These are phyloP conservation scores for Dianthus caryophyllus DNA, from an alignment of 148 eudicot species.

Conservation along the genomic window DNA sequence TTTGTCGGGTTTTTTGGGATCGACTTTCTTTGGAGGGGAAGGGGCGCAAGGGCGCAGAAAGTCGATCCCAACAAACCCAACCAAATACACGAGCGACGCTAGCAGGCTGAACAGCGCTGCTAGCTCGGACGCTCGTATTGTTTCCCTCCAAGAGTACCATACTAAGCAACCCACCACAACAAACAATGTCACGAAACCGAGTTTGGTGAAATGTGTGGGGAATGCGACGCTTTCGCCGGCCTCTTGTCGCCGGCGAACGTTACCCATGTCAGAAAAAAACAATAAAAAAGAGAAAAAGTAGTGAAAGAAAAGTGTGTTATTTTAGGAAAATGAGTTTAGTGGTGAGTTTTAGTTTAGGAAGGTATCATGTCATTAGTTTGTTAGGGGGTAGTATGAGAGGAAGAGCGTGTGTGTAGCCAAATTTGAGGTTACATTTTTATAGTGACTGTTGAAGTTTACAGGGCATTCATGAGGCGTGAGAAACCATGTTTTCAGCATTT, in stretches of 20 bases:
- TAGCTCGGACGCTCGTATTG: slow-evolving; percentile 68
- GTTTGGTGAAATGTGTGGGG: slow-evolving; percentile 29
- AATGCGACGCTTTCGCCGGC: slow-evolving; percentile 1
- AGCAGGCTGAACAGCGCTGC: slow-evolving; percentile 46
- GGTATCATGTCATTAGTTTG: no score
- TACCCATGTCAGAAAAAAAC: slow-evolving; percentile 15
- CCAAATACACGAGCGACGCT: slow-evolving; percentile 62
- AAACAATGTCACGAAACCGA: slow-evolving; percentile 61
- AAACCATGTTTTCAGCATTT: slow-evolving; percentile 8
- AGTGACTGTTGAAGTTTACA: background rate
- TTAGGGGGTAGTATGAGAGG: slow-evolving; percentile 10
- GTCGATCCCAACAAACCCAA: slow-evolving; percentile 72
- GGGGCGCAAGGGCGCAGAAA: slow-evolving; percentile 43
- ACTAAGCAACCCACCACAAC: slow-evolving; percentile 67
- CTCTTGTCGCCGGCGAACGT: slow-evolving; percentile 14
- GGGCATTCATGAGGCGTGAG: slow-evolving; percentile 15
- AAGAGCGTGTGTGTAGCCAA: slow-evolving; percentile 8
- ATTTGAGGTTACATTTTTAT: slow-evolving; percentile 8
- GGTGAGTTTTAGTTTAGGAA: no score
- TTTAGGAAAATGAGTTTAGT: slow-evolving; percentile 10
- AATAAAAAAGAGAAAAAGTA: background rate
- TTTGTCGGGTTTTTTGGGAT: background rate
- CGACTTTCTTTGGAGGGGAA: slow-evolving; percentile 5
- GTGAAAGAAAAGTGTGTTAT: slow-evolving; percentile 8
- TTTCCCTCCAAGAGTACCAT: slow-evolving; percentile 68